Conservation (phyloP, 2,329 filamentous ascomycete species). For the Hymenoscyphus fructigenus region DNA sequence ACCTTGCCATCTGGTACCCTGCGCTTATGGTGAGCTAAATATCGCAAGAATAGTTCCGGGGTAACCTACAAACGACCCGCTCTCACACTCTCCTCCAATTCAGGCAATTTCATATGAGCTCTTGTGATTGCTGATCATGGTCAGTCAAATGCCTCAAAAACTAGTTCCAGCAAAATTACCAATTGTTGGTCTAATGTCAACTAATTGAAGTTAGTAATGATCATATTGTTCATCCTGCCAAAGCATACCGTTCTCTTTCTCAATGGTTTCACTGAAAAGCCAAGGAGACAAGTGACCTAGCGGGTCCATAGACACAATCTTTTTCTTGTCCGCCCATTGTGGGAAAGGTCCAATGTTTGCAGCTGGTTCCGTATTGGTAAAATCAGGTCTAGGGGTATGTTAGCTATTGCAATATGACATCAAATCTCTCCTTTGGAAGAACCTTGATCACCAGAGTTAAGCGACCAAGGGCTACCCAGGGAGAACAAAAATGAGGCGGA, state of each 20-base stretch:
- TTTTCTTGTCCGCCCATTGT: constrained; percentile 84
- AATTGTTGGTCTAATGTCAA: constrained; percentile 39
- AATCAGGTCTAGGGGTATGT: constrained; percentile 52
- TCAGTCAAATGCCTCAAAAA: constrained; percentile 19
- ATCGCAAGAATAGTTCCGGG: neutral
- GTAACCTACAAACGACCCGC: constrained; percentile 65
- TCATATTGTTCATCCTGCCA: neutral
- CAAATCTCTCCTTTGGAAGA: neutral
- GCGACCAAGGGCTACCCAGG: neutral
- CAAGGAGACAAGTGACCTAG: constrained; percentile 84
- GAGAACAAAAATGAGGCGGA: neutral
- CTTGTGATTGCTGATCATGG: constrained; percentile 34
- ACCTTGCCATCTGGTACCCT: constrained; percentile 73
- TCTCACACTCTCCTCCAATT: constrained; percentile 85
- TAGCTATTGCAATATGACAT: neutral
- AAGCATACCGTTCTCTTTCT: constrained; percentile 63
- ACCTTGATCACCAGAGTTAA: neutral
- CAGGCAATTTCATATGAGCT: constrained; percentile 62
- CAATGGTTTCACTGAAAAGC: constrained; percentile 77
- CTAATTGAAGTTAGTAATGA: constrained; percentile 29
- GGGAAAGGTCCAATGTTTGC: constrained; percentile 84
- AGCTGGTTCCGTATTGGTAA: constrained; percentile 89
- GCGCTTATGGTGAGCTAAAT: constrained; percentile 17
- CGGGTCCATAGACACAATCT: constrained; percentile 97
- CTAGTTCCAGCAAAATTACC: constrained; percentile 23